Conservation (phyloP, 306 rosid genomes). For the Lathyrus tuberosus region DNA sequence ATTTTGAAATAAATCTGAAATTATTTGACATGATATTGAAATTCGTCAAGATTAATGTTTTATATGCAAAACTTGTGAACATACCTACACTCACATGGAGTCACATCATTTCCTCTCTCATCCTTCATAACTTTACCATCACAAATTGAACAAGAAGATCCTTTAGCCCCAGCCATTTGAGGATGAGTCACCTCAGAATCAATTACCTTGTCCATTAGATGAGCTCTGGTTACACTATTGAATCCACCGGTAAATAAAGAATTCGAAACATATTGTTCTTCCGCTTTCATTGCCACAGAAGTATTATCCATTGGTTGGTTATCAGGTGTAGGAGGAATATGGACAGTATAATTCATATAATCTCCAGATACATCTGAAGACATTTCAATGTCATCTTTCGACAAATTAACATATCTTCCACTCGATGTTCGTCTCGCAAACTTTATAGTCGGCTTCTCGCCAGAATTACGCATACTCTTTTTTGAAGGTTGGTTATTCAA, state of each 20-base stretch:
- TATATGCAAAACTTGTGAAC: background rate
- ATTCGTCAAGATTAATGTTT: no score
- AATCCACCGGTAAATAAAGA: slow-evolving; percentile 88
- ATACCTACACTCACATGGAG: slow-evolving; percentile 94
- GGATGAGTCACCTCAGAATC: slow-evolving; percentile 88
- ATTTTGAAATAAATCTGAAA: background rate
- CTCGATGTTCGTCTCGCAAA: slow-evolving; percentile 88
- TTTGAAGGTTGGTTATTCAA: slow-evolving; percentile 57
- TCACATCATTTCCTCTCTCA: slow-evolving; percentile 77
- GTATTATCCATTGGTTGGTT: slow-evolving; percentile 77
- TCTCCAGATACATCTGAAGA: slow-evolving; percentile 72
- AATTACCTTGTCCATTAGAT: slow-evolving; percentile 90
- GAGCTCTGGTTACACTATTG: slow-evolving; percentile 88
- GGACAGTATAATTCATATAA: slow-evolving; percentile 87
- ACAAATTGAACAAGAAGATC: slow-evolving; percentile 77
- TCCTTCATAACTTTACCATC: slow-evolving; percentile 92
- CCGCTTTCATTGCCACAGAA: slow-evolving; percentile 77
- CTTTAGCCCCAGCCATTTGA: slow-evolving; percentile 95
- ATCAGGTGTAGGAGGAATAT: slow-evolving; percentile 88
- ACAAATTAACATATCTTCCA: slow-evolving; percentile 74
- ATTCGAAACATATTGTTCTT: slow-evolving; percentile 87
- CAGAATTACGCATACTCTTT: slow-evolving; percentile 50
- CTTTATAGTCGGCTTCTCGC: slow-evolving; percentile 43
- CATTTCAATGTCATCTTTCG: slow-evolving; percentile 89
- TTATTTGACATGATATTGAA: no score